Evolutionary conservation across 371 early-diverging fungal genomes (phyloP).

Genomic region (Mortierella sp.): DNA sequence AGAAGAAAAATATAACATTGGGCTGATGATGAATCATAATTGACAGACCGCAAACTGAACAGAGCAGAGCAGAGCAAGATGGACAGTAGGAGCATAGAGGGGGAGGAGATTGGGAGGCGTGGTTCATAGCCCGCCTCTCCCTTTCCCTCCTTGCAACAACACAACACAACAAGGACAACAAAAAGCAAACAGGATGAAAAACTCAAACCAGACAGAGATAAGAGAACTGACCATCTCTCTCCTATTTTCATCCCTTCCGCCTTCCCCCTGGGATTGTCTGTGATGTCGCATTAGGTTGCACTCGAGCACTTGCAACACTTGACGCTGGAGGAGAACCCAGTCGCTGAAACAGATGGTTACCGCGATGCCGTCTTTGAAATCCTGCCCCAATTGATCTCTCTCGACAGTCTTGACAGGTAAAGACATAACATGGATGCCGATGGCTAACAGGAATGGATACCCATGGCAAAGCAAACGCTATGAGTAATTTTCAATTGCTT

Average conservation of each 20-base stretch:
- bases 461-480: neutral
- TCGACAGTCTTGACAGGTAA: conserved; percentile 52
- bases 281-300: conserved; percentile 22
- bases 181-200: neutral
- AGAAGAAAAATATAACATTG: neutral
- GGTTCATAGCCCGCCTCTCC: neutral
- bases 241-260: too few relatives aligned
- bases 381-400: conserved; percentile 45
- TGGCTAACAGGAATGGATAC: neutral
- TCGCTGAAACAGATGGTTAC: conserved; percentile 28
- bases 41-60: neutral
- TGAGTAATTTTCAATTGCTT: neutral
- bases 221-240: neutral
- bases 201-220: neutral
- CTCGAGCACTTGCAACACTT: conserved; percentile 35
- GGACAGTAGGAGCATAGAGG: neutral
- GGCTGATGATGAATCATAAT: conserved; percentile 10
- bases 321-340: conserved; percentile 25
- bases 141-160: neutral
- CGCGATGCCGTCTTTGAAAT: conserved; percentile 41
- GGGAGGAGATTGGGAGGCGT: neutral
- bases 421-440: too few relatives aligned
- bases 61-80: neutral
- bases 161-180: neutral
- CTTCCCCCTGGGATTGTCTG: conserved; percentile 2